Evolutionary conservation across 129 eudicot genomes (phyloP).

Genomic region (Centella asiatica): DNA sequence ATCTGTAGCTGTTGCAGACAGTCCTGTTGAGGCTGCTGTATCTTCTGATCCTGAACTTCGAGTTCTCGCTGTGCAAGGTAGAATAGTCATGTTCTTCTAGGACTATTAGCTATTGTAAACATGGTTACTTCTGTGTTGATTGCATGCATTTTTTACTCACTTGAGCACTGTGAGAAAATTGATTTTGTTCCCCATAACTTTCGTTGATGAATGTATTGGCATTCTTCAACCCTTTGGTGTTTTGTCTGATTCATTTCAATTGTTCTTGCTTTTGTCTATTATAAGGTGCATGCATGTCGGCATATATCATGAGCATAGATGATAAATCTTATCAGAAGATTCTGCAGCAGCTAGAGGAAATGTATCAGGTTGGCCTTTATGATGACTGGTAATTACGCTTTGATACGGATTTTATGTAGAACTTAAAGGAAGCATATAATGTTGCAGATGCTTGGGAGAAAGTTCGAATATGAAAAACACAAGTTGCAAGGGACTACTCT

Average conservation of each 20-base stretch:
- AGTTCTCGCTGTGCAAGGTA: conserved; percentile 70
- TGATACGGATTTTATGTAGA: background rate
- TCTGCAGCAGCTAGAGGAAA: conserved; percentile 55
- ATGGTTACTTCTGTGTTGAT: background rate
- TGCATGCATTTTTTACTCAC: background rate
- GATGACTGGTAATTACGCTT: background rate
- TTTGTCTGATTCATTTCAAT: background rate
- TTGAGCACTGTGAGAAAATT: too few relatives aligned
- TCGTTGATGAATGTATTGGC: too few relatives aligned
- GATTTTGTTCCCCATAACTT: too few relatives aligned
- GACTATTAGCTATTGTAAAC: background rate
- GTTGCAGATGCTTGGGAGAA: conserved; percentile 49
- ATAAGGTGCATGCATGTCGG: conserved; percentile 69
- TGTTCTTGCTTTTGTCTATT: conserved; percentile 15
- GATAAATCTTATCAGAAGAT: conserved; percentile 28
- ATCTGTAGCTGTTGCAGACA: conserved; percentile 26
- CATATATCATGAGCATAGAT: conserved; percentile 32
- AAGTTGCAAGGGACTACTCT: conserved; percentile 32
- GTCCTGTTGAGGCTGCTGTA: conserved; percentile 34
- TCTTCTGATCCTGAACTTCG: conserved; percentile 58
- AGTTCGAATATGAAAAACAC: conserved; percentile 45
- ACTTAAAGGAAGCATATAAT: background rate
- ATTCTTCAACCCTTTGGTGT: background rate
- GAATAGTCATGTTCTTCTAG: background rate
- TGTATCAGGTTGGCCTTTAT: conserved; percentile 51